A percentile compares a stretch with the other conserved stretches of the same genome.
Evolutionary conservation across 2,329 filamentous ascomycete species (phyloP).

Genomic region (Scytalidium sp.): DNA sequence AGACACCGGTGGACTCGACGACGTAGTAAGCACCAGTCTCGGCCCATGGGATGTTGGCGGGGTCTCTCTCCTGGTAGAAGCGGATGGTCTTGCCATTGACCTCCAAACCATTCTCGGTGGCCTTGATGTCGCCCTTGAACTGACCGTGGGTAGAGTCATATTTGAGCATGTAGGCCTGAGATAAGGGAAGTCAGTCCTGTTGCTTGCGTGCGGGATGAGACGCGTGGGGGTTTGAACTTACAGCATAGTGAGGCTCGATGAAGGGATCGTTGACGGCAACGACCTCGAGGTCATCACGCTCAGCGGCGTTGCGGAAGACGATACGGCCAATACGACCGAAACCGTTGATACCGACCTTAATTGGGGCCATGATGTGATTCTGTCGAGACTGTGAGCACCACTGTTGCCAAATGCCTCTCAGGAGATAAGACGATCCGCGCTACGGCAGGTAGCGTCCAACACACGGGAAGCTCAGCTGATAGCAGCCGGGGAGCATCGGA

Average conservation of each 20-base stretch:
- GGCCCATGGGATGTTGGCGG: constrained; percentile 83
- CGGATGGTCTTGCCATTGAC: constrained; percentile 94
- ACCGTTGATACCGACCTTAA: constrained; percentile 97
- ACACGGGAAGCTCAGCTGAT: neutral
- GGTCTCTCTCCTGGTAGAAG: constrained; percentile 94
- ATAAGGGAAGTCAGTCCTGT: constrained; percentile 13
- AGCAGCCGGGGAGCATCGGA: neutral
- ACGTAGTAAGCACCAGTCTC: constrained; percentile 89
- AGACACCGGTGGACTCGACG: constrained; percentile 97
- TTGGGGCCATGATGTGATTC: constrained; percentile 42
- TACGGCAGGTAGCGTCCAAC: too few species aligned
- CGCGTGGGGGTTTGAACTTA: constrained; percentile 51
- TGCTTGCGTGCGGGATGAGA: neutral
- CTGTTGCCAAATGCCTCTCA: constrained; percentile 48
- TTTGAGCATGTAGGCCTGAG: constrained; percentile 97
- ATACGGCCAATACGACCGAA: constrained; percentile 99
- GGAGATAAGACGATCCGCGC: neutral
- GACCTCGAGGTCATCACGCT: constrained; percentile 85
- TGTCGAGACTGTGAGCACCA: neutral
- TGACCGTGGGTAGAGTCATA: constrained; percentile 96
- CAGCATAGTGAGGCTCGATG: constrained; percentile 96
- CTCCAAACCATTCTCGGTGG: constrained; percentile 65
- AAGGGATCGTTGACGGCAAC: constrained; percentile 99
- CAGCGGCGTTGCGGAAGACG: constrained; percentile 95
- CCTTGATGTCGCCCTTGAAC: constrained; percentile 89